These are phyloP conservation scores for Fusarium armeniacum DNA, from an alignment of 2,329 filamentous ascomycete genomes.

Conservation along the genomic window DNA sequence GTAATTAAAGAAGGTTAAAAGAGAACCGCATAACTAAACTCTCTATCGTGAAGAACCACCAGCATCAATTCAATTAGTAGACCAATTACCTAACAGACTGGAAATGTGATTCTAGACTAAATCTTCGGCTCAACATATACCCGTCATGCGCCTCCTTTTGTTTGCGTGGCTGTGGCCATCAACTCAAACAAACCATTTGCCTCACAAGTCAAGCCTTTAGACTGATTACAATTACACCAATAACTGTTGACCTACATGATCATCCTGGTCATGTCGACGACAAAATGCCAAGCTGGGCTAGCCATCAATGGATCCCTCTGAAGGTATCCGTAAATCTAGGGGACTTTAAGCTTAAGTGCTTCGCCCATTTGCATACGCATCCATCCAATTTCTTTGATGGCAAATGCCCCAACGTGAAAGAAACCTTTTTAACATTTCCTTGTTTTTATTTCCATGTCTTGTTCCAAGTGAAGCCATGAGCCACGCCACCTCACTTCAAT, in stretches of 20 bases:
- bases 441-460: neutral
- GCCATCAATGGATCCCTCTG: conserved; percentile 15
- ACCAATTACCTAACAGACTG: conserved; percentile 12
- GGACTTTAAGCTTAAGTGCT: conserved; percentile 44
- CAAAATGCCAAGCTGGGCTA: conserved; percentile 29
- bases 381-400: neutral
- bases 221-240: conserved; percentile 1
- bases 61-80: neutral
- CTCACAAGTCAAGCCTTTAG: neutral
- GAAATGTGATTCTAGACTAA: conserved; percentile 1
- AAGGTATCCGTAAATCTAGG: neutral
- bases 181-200: neutral
- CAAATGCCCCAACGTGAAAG: conserved; percentile 11
- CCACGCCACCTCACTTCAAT: conserved; percentile 11
- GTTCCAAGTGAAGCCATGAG: neutral
- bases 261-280: neutral
- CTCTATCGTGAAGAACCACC: neutral
- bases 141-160: conserved; percentile 22
- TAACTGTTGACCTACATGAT: conserved; percentile 11
- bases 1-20: conserved; percentile 19
- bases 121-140: conserved; percentile 8
- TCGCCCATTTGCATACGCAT: conserved; percentile 38
- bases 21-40: neutral
- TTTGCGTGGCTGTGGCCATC: conserved; percentile 2
- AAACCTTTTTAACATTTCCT: neutral